These are phyloP conservation scores for Chaetomiaceae sp. DNA, from an alignment of 2,329 filamentous ascomycete genomes.

Conservation along the genomic window DNA sequence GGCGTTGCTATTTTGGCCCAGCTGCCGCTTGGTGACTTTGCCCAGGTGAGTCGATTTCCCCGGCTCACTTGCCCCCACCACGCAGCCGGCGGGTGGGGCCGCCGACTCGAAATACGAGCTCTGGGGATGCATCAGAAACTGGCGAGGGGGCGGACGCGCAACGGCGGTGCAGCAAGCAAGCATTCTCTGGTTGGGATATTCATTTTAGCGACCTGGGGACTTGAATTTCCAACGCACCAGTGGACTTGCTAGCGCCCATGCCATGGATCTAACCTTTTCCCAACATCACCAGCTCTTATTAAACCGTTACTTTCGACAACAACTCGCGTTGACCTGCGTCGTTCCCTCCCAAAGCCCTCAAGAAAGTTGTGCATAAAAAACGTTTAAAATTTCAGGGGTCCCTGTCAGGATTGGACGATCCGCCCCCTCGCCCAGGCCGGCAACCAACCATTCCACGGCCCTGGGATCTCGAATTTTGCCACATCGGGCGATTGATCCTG, in stretches of 20 bases:
- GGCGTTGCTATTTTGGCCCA: conserved; percentile 19
- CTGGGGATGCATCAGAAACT: not conserved
- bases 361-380: not conserved
- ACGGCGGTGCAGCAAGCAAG: no score
- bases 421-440: not conserved
- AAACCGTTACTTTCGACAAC: no score
- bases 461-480: conserved; percentile 8
- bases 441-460: not conserved
- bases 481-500: conserved; percentile 11
- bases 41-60: conserved; percentile 6
- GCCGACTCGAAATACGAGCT: conserved; percentile 17
- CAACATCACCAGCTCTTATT: no score
- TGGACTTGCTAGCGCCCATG: no score
- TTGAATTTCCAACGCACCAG: no score
- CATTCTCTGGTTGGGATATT: no score
- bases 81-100: conserved; percentile 6
- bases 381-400: not conserved
- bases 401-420: not conserved
- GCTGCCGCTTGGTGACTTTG: conserved; percentile 18
- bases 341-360: no score
- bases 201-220: no score
- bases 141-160: no score
- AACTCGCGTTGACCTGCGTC: no score
- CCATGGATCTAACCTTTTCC: no score
- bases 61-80: conserved; percentile 2